phyloP scores from a whole-genome alignment of 371 early-diverging fungal genomes.

The Batkoa obscura region DNA sequence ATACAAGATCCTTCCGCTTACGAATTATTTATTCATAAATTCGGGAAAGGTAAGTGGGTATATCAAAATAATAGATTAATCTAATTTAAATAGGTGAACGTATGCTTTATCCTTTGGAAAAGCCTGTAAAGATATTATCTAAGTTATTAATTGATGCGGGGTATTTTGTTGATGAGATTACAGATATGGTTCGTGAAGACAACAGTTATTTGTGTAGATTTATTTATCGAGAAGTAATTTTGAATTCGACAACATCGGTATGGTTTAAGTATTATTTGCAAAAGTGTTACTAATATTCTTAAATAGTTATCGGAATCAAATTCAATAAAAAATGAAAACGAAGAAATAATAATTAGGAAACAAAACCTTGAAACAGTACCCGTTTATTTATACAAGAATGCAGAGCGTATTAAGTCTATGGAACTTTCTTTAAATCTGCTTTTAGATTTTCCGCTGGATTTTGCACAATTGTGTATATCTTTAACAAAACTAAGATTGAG shows the following conservation, averaged over 20 bases:
- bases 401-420: constrained; percentile 35
- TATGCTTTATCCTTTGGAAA: constrained; percentile 36
- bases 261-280: too few relatives aligned
- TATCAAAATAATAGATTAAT: background rate
- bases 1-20: constrained; percentile 50
- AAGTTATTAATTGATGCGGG: constrained; percentile 51
- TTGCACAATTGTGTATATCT: constrained; percentile 41
- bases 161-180: constrained; percentile 52
- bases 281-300: too few relatives aligned
- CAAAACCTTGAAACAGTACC: constrained; percentile 51
- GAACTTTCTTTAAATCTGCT: constrained; percentile 47
- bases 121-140: constrained; percentile 48
- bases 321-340: background rate
- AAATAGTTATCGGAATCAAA: background rate
- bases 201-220: constrained; percentile 64
- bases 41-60: constrained; percentile 24
- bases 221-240: constrained; percentile 31
- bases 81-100: constrained; percentile 25
- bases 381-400: constrained; percentile 39
- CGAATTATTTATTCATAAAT: constrained; percentile 35
- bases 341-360: constrained; percentile 27
- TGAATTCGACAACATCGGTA: background rate
- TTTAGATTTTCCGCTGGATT: constrained; percentile 54
- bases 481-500: constrained; percentile 42
- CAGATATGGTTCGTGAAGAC: constrained; percentile 60